Percentiles rank a stretch among this genome's conserved stretches.
phyloP scores from a whole-genome alignment of 2,329 filamentous ascomycete species.

The Penicillium sp. region DNA sequence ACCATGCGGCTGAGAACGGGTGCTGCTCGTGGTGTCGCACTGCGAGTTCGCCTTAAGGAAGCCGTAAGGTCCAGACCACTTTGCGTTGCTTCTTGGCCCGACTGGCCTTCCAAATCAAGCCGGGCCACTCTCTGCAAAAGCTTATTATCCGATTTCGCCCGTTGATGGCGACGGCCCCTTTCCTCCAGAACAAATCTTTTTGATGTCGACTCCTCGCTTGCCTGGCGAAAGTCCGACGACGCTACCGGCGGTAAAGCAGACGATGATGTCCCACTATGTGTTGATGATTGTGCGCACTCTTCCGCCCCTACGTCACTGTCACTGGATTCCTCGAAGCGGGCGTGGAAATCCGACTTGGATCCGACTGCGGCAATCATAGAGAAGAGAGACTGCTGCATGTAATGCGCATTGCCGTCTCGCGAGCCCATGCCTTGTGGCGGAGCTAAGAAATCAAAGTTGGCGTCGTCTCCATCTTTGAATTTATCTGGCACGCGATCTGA shows the following conservation, averaged over 20 bases:
- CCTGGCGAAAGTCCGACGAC: slow-evolving; percentile 3
- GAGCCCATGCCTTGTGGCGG: slow-evolving; percentile 42
- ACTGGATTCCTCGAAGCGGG: slow-evolving; percentile 77
- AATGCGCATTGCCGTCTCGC: slow-evolving; percentile 49
- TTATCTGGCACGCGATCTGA: slow-evolving; percentile 56
- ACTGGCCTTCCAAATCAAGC: slow-evolving; percentile 40
- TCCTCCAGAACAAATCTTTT: slow-evolving; percentile 23
- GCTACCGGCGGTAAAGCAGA: slow-evolving; percentile 1
- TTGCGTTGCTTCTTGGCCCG: slow-evolving; percentile 22
- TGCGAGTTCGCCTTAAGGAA: slow-evolving; percentile 28
- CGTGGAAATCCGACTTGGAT: slow-evolving; percentile 75
- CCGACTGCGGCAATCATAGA: slow-evolving; percentile 86
- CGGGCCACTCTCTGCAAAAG: slow-evolving; percentile 58
- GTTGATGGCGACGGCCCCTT: slow-evolving; percentile 51
- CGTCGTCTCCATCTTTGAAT: slow-evolving; percentile 57
- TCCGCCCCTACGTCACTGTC: slow-evolving; percentile 65
- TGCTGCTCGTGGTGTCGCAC: slow-evolving; percentile 51
- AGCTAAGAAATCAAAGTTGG: slow-evolving; percentile 58
- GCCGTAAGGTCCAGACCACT: slow-evolving; percentile 19
- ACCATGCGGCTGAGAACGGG: slow-evolving; percentile 76
- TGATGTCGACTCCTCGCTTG: slow-evolving; percentile 1
- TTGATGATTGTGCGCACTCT: slow-evolving; percentile 19
- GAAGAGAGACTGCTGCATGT: slow-evolving; percentile 93
- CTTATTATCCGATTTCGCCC: slow-evolving; percentile 62
- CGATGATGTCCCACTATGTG: slow-evolving; percentile 1